Evolutionary conservation across 257 asterid genomes (phyloP), one percentile per base, ranked within the genome.

Genomic region (Nicotiana tomentosiformis): DNA sequence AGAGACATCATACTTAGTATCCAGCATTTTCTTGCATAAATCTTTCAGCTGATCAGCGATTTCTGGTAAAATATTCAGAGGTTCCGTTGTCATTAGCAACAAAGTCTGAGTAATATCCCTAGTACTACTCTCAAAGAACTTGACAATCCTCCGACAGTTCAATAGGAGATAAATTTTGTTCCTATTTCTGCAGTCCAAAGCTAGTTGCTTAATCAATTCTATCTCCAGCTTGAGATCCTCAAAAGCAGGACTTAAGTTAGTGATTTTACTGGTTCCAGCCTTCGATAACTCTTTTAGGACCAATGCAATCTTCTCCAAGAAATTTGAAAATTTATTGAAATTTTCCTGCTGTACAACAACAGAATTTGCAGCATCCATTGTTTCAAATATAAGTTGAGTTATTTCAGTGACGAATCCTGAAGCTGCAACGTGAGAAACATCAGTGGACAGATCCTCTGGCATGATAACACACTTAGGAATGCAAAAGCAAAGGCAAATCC

Each of bases 151-250:
- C 85, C 64, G 82, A 77, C 88, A 86, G 66, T 84, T 89, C 51
- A 89, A 35, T 55, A 88, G 81, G 84, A 88, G 92, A 84, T 89
- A 86, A n/a, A 89, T 78, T 82, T 60, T 86, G 82, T 86, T 89
- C 6, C 86, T 82, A 2, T 65, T 68, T 74, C 76, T 77, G 86
- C 91, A 89, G 17, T 83, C 83, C 23, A 56, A 53, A 37, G 74
- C 78, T 51, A 89, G 56, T 35, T 83, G 81, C 82, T 86, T 88
- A 2, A 88, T 85, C 56, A 46, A 70, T 12, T 79, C 56, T 29
- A 89, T 76, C 87, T 88, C 92, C 77, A 4, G 8, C 20, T 85
- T 67, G 3, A 89, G 90, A 85, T 15, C 69, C 62, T 85, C 88
- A 35, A 87, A 62, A 68, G 76, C 84, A 8, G 10, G 32, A 17